Evolutionary conservation across 2,329 filamentous ascomycete species (phyloP).

Genomic region (Monilinia fructicola): DNA sequence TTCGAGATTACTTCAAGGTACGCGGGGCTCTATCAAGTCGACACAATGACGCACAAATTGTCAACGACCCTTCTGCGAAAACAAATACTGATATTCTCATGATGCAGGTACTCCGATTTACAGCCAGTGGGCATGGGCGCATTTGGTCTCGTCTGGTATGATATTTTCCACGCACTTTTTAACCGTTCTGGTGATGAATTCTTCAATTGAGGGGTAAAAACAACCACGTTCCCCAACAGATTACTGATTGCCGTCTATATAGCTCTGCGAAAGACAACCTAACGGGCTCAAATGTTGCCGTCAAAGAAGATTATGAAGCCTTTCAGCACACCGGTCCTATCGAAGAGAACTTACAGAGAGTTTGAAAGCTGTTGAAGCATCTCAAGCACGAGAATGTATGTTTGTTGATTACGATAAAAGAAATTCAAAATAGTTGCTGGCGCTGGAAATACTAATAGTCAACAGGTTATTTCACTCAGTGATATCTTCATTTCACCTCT

Average conservation of each 20-base stretch:
- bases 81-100: constrained; percentile 28
- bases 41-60: neutral
- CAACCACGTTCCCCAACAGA: neutral
- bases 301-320: constrained; percentile 99
- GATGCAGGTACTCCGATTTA: constrained; percentile 89
- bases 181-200: neutral
- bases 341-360: constrained; percentile 96
- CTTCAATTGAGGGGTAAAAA: constrained; percentile 19
- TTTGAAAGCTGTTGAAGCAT: constrained; percentile 96
- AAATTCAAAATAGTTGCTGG: constrained; percentile 11
- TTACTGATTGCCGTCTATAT: constrained; percentile 33
- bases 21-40: constrained; percentile 29
- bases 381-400: constrained; percentile 90
- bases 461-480: constrained; percentile 90
- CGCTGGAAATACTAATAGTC: constrained; percentile 32
- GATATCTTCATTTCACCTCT: constrained; percentile 99
- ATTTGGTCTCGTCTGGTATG: constrained; percentile 95
- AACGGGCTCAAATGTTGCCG: constrained; percentile 91
- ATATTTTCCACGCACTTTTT: constrained; percentile 23
- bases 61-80: constrained; percentile 27
- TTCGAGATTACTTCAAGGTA: constrained; percentile 99
- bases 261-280: constrained; percentile 98
- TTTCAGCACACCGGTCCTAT: constrained; percentile 97
- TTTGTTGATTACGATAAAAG: constrained; percentile 11
- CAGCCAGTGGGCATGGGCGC: constrained; percentile 99